Evolutionary conservation across 2,329 filamentous ascomycete genomes (phyloP).

Genomic region (Xylariales sp.): DNA sequence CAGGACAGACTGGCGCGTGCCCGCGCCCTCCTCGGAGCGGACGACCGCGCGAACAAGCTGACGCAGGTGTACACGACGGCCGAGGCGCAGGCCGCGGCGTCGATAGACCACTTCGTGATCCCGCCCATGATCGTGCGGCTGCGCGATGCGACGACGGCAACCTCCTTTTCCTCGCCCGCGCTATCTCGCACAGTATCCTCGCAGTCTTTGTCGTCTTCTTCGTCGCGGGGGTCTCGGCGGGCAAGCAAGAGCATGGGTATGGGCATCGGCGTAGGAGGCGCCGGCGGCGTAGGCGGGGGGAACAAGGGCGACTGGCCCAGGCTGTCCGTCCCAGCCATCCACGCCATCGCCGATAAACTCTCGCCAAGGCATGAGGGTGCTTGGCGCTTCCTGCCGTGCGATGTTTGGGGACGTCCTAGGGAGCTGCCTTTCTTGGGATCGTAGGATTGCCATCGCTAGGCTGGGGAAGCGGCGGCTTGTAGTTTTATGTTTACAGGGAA

Average conservation of each 20-base stretch:
- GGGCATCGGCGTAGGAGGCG: constrained; percentile 1
- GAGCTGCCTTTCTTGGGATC: constrained; percentile 46
- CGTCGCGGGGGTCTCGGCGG: not conserved
- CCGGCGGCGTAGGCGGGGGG: not conserved
- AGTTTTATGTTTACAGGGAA: not conserved
- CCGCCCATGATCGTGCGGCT: constrained; percentile 47
- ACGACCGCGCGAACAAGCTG: constrained; percentile 35
- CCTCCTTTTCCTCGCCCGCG: not conserved
- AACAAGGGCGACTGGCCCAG: constrained; percentile 41
- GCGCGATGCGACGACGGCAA: constrained; percentile 39
- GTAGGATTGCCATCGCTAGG: not conserved
- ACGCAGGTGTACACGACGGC: constrained; percentile 38
- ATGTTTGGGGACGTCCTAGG: constrained; percentile 49
- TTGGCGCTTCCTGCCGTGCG: constrained; percentile 52
- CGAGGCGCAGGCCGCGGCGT: constrained; percentile 34
- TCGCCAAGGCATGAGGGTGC: constrained; percentile 43
- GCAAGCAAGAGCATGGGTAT: not conserved
- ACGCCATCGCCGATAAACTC: constrained; percentile 48
- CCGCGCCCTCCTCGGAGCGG: constrained; percentile 20
- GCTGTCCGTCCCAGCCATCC: constrained; percentile 48
- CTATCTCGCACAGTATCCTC: constrained; percentile 2
- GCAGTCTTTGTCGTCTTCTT: not conserved
- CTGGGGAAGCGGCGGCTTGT: not conserved
- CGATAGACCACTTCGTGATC: constrained; percentile 42
- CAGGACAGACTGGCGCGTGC: constrained; percentile 5